These are phyloP conservation scores for Fusarium staphyleae DNA, from an alignment of 2,329 filamentous ascomycete genomes.

Conservation along the genomic window DNA sequence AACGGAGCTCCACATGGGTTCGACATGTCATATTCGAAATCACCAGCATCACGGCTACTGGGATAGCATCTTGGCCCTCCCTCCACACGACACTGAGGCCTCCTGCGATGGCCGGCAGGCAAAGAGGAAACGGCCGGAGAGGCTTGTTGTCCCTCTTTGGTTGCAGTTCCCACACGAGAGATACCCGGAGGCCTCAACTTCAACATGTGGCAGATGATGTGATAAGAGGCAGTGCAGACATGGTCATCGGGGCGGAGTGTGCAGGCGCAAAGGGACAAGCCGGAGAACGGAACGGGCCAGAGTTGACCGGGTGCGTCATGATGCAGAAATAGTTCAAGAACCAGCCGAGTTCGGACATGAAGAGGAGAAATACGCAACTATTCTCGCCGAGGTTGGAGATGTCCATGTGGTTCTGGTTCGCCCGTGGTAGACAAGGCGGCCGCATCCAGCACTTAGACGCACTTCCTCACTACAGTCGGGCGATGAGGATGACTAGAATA, in stretches of 20 bases:
- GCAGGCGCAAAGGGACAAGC: neutral
- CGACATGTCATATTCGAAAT: constrained; percentile 19
- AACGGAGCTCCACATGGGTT: constrained; percentile 30
- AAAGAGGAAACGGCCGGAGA: neutral
- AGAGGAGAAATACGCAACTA: neutral
- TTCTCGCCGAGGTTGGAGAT: neutral
- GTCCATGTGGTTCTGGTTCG: constrained; percentile 4
- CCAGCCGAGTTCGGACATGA: too few species aligned
- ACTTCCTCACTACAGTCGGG: neutral
- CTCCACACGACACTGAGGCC: constrained; percentile 16
- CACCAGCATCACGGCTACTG: neutral
- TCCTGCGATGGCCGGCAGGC: neutral
- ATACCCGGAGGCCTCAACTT: neutral
- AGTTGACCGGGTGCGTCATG: neutral
- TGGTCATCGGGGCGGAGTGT: neutral
- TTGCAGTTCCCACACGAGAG: neutral
- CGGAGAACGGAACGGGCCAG: neutral
- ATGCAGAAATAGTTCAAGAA: neutral
- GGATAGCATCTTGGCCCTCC: constrained; percentile 4
- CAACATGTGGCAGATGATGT: neutral
- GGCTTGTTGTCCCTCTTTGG: neutral
- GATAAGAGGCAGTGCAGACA: neutral
- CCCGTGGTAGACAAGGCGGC: neutral
- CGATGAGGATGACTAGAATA: constrained; percentile 10
- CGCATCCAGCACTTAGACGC: neutral